Evolutionary conservation across 2,329 filamentous ascomycete genomes (phyloP), one percentile per base, ranked within the genome.

Genomic region (Penicillium aurantiogriseum): DNA sequence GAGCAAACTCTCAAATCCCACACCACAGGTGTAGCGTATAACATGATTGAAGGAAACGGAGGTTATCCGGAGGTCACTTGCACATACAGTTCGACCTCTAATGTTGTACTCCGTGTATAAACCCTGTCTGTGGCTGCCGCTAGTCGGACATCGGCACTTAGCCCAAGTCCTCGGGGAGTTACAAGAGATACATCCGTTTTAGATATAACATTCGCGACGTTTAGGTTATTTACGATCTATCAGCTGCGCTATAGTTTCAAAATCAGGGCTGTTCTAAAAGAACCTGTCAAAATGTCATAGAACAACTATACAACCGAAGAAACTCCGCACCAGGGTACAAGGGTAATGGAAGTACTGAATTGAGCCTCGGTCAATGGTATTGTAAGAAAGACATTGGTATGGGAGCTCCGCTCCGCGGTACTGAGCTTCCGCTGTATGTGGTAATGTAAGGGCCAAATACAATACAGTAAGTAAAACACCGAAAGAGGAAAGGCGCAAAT

Each of bases 401-500:
- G 40, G 52, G 13, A 55, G 27, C 29, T 55, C 38, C 45, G 45
- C 45, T 51, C 46, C 38, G 13, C 13, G 29, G 46, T 56, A 51
- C 33, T 27, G 23, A 38, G 25, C 23, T 21, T 52, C 50, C 50
- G 29, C 46, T 25, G 46, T 56, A 38, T 47, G 21, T 29, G 13
- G 39, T 23, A 43, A n/a, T 36, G 42, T 51, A 27, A 23, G 6
- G 17, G 15, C 2, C 8, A 38, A 33, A 33, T 42, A 54, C 44
- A 36, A n/a, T 51, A 51, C 48, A 21, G 47, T 29, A 50, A 11
- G 1, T 19, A 57, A 48, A 25, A 48, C 54, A 47, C 54, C 49
- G 5, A 57, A 57, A 47, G n/a, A 15, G 52, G 54, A 15, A 57
- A 57, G 3, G 54, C 17, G 43, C 23, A 10, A 38, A 57, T 57